Conservation (phyloP, 2,329 filamentous ascomycete species). For the Ceratocystis colombiana region DNA sequence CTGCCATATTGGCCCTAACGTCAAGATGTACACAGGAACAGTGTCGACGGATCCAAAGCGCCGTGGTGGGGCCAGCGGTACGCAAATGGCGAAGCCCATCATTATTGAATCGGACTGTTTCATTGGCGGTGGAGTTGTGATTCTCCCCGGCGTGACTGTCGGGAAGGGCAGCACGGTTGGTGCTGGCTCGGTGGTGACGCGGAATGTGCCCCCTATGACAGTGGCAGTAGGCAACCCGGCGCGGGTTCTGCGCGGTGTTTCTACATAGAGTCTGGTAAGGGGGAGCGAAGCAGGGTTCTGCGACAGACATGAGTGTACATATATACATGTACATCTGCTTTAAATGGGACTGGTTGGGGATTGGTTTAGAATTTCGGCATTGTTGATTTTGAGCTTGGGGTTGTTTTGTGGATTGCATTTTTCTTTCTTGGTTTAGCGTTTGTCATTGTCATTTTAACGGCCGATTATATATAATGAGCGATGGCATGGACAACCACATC, state of each 20-base stretch:
- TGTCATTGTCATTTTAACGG: not conserved
- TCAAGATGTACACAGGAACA: slow-evolving; percentile 71
- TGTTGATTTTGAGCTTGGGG: not conserved
- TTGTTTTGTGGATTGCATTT: slow-evolving; percentile 7
- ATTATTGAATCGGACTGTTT: slow-evolving; percentile 77
- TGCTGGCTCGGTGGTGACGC: slow-evolving; percentile 76
- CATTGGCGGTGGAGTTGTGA: slow-evolving; percentile 65
- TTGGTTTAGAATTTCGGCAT: slow-evolving; percentile 1
- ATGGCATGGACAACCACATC: not conserved
- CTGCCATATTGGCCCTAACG: slow-evolving; percentile 68
- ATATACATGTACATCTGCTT: not conserved
- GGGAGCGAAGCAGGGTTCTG: not conserved
- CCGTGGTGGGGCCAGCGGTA: slow-evolving; percentile 62
- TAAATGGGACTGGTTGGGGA: not conserved
- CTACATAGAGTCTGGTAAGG: slow-evolving; percentile 6
- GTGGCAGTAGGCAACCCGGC: slow-evolving; percentile 62
- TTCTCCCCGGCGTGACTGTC: slow-evolving; percentile 70
- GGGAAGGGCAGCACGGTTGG: slow-evolving; percentile 70
- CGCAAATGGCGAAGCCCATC: slow-evolving; percentile 60
- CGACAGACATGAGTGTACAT: not conserved
- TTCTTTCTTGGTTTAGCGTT: not conserved
- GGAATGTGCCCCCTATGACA: slow-evolving; percentile 59
- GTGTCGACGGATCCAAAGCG: slow-evolving; percentile 62
- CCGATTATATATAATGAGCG: not conserved
- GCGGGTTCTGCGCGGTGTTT: slow-evolving; percentile 40